phyloP scores from a whole-genome alignment of 352 stramenopile genomes.

The Phytophthora idaei region DNA sequence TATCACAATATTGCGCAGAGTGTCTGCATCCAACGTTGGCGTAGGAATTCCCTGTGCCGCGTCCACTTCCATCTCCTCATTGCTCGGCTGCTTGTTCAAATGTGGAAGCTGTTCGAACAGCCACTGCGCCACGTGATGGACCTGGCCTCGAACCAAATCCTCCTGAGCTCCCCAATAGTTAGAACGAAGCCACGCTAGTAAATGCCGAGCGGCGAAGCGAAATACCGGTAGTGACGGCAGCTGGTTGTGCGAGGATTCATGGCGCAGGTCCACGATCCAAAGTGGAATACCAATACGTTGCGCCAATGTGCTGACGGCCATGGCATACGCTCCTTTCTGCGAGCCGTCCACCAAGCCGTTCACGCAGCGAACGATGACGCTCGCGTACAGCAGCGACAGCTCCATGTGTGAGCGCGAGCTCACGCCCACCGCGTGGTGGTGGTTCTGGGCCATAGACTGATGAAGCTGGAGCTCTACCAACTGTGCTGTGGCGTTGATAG shows the following conservation, averaged over 20 bases:
- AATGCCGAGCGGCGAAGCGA: conserved; percentile 83
- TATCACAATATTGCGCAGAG: conserved; percentile 60
- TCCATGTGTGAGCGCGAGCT: conserved; percentile 82
- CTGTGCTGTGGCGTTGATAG: conserved; percentile 78
- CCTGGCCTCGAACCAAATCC: conserved; percentile 47
- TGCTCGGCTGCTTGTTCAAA: conserved; percentile 2
- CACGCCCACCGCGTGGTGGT: conserved; percentile 70
- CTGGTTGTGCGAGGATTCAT: conserved; percentile 94
- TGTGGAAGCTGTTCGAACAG: conserved; percentile 43
- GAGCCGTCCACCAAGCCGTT: conserved; percentile 84
- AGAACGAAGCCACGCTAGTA: conserved; percentile 86
- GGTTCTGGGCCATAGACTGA: conserved; percentile 65
- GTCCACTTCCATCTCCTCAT: conserved; percentile 11
- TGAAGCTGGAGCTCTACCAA: conserved; percentile 80
- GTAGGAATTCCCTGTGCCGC: not conserved
- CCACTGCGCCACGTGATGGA: conserved; percentile 48
- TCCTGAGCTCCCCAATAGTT: conserved; percentile 91
- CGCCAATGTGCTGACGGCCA: conserved; percentile 78
- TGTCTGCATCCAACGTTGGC: conserved; percentile 48
- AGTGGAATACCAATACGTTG: conserved; percentile 90
- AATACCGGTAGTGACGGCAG: conserved; percentile 90
- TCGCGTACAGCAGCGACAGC: conserved; percentile 72
- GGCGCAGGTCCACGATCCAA: conserved; percentile 94
- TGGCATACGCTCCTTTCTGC: conserved; percentile 80
- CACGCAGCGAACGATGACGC: conserved; percentile 75